Evolutionary conservation across 805 yeast species (phyloP), one percentile per base, ranked within the genome.

Genomic region (Kurtzmaniella cleridarum): DNA sequence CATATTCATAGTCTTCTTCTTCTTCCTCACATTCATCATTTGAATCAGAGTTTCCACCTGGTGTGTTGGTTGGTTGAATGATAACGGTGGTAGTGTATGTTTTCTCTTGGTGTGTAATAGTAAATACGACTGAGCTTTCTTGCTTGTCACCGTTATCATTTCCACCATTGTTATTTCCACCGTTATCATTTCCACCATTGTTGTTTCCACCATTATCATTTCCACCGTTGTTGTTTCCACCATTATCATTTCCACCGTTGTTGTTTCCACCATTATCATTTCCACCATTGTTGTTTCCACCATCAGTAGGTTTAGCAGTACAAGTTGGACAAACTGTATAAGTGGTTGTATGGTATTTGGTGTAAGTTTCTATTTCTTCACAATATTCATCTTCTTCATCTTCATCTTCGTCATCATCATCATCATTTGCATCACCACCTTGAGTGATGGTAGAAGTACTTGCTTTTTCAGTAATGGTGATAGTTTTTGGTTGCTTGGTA

Each of bases 341-440:
- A 18, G 16, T 30, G 11, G 18, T 30, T n/a, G 33, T 30, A 4
- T 6, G 33, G 33, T 30, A 30, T 11, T n/a, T 18, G 16, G 33
- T 30, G 24, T 12, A 11, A 27, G 30, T 27, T 5, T 20, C 24
- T 5, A 8, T 20, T 8, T 20, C 24, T 5, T 20, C 24, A 20
- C 24, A 20, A 20, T 20, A 20, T 24, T 44, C 41, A 15, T 39
- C 43, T 6, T 36, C 24, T 5, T 20, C 24, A 20, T 20, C 24
- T 23, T 44, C 41, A 15, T 39, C 43, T 6, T 36, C 41, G 12
- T 38, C 49, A 30, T 40, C 41, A 15, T 40, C 48, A 23, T 40
- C n/a, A n/a, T n/a, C n/a, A n/a, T n/a, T n/a, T n/a, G 30, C 14
- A 40, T 4, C 43, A 39, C 33, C 48, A 44, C 26, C 39, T 27